Conservation (phyloP, 257 asterid genomes). For the Gynochthodes officinalis region DNA sequence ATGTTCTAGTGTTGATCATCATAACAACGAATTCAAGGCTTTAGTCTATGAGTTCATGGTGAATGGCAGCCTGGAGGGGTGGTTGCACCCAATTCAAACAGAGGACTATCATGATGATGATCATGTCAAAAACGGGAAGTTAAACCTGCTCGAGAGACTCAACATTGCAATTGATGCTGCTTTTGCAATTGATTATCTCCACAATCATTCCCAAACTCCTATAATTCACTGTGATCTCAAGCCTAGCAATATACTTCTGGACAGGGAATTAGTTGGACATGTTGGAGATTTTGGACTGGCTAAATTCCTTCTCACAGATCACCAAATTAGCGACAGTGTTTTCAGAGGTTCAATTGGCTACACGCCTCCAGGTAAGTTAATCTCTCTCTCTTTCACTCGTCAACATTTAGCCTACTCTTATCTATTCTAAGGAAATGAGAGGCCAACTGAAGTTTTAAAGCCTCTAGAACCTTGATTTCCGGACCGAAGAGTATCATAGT, state of each 20-base stretch:
- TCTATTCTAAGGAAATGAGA: no score
- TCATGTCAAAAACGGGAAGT: background rate
- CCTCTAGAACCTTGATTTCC: no score
- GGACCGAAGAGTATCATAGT: no score
- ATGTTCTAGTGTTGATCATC: conserved; percentile 24
- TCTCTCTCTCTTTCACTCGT: background rate
- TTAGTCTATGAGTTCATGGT: no score
- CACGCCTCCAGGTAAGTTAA: conserved; percentile 31
- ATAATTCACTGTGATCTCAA: no score
- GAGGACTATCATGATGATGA: background rate
- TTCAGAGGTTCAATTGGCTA: conserved; percentile 35
- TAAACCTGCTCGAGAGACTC: conserved; percentile 15
- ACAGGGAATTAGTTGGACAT: conserved; percentile 9
- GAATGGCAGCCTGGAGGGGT: no score
- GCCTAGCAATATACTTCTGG: no score
- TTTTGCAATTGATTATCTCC: conserved; percentile 29
- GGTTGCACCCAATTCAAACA: background rate
- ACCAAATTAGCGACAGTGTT: conserved; percentile 16
- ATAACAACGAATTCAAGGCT: no score
- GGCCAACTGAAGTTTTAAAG: no score
- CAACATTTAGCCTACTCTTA: no score
- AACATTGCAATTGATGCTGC: conserved; percentile 22
- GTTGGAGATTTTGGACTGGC: conserved; percentile 34
- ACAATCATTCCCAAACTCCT: conserved; percentile 21
- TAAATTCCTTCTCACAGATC: conserved; percentile 16